These are phyloP conservation scores for Neobulgaria alba DNA, from an alignment of 2,329 filamentous ascomycete genomes.

Conservation along the genomic window DNA sequence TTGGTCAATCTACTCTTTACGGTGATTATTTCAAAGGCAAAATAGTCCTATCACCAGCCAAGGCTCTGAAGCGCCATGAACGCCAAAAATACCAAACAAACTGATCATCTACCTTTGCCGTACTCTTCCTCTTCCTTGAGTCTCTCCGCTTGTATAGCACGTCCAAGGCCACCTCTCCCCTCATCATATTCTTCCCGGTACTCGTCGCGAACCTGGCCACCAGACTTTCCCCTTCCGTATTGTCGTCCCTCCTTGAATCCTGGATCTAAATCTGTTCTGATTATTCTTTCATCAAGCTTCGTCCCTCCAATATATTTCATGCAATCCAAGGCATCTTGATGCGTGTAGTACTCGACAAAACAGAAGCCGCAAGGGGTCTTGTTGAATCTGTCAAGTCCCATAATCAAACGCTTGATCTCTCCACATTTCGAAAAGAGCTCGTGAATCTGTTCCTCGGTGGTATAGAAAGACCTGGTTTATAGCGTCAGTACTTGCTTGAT, in stretches of 20 bases:
- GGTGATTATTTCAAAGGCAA: too few species aligned
- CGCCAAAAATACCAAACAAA: too few species aligned
- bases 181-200: constrained; percentile 97
- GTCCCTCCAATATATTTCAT: constrained; percentile 98
- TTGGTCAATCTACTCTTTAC: too few species aligned
- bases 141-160: constrained; percentile 61
- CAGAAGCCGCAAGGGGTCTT: constrained; percentile 99
- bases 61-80: constrained; percentile 13
- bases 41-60: constrained; percentile 22
- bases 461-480: constrained; percentile 74
- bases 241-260: constrained; percentile 94
- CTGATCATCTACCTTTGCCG: constrained; percentile 42
- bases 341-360: constrained; percentile 98
- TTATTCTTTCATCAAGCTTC: constrained; percentile 94
- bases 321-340: constrained; percentile 93
- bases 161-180: constrained; percentile 80
- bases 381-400: constrained; percentile 93
- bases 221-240: constrained; percentile 91
- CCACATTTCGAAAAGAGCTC: constrained; percentile 94
- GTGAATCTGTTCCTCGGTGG: constrained; percentile 97
- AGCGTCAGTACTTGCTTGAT: constrained; percentile 7
- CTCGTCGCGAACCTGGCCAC: constrained; percentile 94
- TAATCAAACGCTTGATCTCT: constrained; percentile 95
- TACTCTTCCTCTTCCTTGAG: constrained; percentile 51
- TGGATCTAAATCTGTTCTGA: constrained; percentile 89